Percentiles rank a stretch among this genome's conserved stretches.
These are phyloP conservation scores for Ustilago shanxiensis DNA, from an alignment of 1,284 basidiomycete species.

Conservation along the genomic window DNA sequence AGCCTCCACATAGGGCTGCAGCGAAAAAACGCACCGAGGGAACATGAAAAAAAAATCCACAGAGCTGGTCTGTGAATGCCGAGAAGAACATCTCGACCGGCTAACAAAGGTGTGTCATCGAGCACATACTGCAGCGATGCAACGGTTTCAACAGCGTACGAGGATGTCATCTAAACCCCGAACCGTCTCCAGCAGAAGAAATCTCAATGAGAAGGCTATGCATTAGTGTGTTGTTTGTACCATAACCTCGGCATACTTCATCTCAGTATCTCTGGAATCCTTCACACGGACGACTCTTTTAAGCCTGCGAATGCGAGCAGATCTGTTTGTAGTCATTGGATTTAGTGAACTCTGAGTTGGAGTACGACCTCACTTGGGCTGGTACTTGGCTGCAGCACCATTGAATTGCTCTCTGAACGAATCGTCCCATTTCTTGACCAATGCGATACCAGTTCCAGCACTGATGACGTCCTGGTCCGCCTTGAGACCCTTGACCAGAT, in stretches of 20 bases:
- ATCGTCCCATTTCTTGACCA: constrained; percentile 61
- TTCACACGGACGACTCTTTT: not conserved
- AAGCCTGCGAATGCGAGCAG: not conserved
- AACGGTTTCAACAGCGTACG: not conserved
- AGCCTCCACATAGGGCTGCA: not conserved
- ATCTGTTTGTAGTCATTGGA: not conserved
- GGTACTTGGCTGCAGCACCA: constrained; percentile 54
- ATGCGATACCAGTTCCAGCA: constrained; percentile 52
- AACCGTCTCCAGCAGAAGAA: not conserved
- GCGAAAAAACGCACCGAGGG: not conserved
- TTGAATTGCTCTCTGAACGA: constrained; percentile 56
- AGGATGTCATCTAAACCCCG: not conserved
- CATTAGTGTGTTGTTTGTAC: not conserved
- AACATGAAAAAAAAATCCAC: not conserved
- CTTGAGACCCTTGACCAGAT: constrained; percentile 51
- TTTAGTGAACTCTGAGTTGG: too few relatives aligned
- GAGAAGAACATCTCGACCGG: not conserved
- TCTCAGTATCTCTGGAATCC: not conserved
- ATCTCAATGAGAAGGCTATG: not conserved
- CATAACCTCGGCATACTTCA: not conserved
- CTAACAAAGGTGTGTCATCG: constrained; percentile 18
- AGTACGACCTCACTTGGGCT: constrained; percentile 31
- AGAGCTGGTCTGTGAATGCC: not conserved
- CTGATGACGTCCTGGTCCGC: constrained; percentile 60
- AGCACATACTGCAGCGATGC: not conserved